Percentiles rank a stretch among this genome's conserved stretches.
These are phyloP conservation scores for Heliamphora exappendiculata DNA, from an alignment of 148 eudicot species.

Conservation along the genomic window DNA sequence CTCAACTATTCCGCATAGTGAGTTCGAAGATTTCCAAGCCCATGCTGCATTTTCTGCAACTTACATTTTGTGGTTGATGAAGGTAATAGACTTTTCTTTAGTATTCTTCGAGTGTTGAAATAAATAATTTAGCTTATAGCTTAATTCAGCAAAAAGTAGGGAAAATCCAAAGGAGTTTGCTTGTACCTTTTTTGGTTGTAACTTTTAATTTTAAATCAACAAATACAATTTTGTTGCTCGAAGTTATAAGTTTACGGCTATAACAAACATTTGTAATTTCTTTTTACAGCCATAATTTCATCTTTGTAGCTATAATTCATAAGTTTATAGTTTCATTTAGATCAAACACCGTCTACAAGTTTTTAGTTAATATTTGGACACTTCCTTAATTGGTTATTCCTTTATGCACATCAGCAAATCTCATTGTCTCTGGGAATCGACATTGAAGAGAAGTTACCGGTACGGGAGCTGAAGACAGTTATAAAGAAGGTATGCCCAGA, in stretches of 20 bases:
- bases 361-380: not conserved
- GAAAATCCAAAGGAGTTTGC: too few relatives aligned
- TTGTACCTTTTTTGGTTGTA: too few relatives aligned
- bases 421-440: constrained; percentile 18
- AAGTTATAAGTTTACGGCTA: too few relatives aligned
- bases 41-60: constrained; percentile 57
- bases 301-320: too few relatives aligned
- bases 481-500: constrained; percentile 50
- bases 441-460: constrained; percentile 26
- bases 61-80: constrained; percentile 61
- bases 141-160: too few relatives aligned
- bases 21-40: constrained; percentile 72
- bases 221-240: too few relatives aligned
- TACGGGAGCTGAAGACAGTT: constrained; percentile 29
- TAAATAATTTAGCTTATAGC: too few relatives aligned
- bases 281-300: too few relatives aligned
- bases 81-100: constrained; percentile 28
- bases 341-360: too few relatives aligned
- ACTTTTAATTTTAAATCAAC: too few relatives aligned
- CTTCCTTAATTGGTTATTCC: not conserved
- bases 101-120: not conserved
- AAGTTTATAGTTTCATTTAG: too few relatives aligned
- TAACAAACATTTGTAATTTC: too few relatives aligned
- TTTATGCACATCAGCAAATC: constrained; percentile 35
- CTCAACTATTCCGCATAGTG: constrained; percentile 38